Base-by-base conservation (phyloP, 179 eudicot genomes). In the Silene noctiflora region DNA sequence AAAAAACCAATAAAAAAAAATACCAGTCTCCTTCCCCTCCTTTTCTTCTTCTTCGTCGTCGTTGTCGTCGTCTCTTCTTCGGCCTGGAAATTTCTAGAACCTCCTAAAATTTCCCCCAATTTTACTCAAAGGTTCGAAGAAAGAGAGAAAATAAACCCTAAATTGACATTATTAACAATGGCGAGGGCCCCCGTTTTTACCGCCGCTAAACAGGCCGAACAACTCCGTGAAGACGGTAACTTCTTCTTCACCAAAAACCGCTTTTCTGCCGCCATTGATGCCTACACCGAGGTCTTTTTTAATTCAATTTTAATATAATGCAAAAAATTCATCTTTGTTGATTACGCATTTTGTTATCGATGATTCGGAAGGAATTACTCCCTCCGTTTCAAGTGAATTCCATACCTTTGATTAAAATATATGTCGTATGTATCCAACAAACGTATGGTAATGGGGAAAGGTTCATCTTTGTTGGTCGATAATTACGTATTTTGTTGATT, bases 251-350 rank as follows among this genome's bases (percentile, higher is more conserved):
- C 84, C 71, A 92, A 88, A 69, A 77, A 81, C 3, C 82, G 90
- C 21, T 87, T 90, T 29, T 88, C 86, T 11, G 97, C 98, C 29
- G 98, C 98, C 73, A 92, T 94, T 78, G 97, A 92, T 87, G 98
- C 98, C 51, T 94, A 92, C 60, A 94, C 98, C 0, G 96, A 86
- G 94, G 98, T 88, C 31, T 56, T 12, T 3, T 16, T 64, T 29
- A 1, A 27, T 27, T 27, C 29, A 27, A 4, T 60, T 7, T 19
- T 60, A 31, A 25, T 3, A 60, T 44, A 17, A 1, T 69, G 17
- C 33, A 0, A 46, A 42, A 10, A 33, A 21, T 3, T 44, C 1
- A 44, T 22, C 31, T 48, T 69, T 69, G 0, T 67, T 39, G 53
- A 35, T 35, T n/a, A 27, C 31, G 17, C 4, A 53, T 67, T 68